phyloP scores from a whole-genome alignment of 1,284 basidiomycete species.

The Irpex rosettiformis region DNA sequence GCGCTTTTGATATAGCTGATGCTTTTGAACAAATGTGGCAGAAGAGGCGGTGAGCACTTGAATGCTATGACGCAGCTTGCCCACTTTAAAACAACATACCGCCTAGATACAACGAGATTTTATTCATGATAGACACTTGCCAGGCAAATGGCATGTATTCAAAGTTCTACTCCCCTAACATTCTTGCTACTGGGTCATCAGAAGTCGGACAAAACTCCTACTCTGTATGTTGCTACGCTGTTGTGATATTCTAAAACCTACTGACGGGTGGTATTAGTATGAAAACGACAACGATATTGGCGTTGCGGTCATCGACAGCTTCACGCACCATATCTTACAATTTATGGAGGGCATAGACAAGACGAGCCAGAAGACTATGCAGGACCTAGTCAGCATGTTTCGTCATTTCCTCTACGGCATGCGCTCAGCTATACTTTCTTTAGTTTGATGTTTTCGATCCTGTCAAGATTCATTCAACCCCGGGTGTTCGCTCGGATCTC shows the following conservation, averaged over 20 bases:
- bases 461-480: constrained; percentile 73
- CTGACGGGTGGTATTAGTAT: constrained; percentile 48
- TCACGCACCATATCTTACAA: constrained; percentile 88
- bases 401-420: background rate
- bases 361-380: constrained; percentile 77
- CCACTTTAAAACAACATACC: background rate
- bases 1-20: constrained; percentile 93
- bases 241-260: background rate
- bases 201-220: constrained; percentile 91
- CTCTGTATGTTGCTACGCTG: constrained; percentile 55
- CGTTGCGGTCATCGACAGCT: constrained; percentile 93
- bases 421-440: background rate
- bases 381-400: constrained; percentile 69
- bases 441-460: constrained; percentile 73
- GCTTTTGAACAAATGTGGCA: constrained; percentile 99
- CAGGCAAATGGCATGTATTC: constrained; percentile 97
- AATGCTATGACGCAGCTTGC: background rate
- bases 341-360: constrained; percentile 94
- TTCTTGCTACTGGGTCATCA: constrained; percentile 91
- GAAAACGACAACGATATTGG: constrained; percentile 93
- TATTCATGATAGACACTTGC: constrained; percentile 99
- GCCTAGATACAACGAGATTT: constrained; percentile 90
- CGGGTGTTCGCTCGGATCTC: constrained; percentile 85
- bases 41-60: constrained; percentile 72
- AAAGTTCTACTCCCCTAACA: constrained; percentile 93